These are phyloP conservation scores for Biscutella auriculata DNA, from an alignment of 441 rosid genomes.

Conservation along the genomic window DNA sequence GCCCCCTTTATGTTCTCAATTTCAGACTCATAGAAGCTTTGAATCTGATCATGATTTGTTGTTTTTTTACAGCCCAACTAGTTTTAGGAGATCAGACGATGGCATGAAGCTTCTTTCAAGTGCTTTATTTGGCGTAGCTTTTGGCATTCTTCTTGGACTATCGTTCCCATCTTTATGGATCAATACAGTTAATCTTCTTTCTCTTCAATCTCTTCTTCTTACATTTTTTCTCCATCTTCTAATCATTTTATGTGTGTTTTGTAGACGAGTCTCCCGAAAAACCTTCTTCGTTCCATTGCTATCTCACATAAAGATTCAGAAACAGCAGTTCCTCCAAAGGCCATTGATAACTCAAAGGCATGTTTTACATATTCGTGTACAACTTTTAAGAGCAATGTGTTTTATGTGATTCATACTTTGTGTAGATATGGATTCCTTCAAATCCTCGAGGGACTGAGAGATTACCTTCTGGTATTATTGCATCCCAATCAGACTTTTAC, in stretches of 20 bases:
- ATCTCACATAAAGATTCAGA: neutral
- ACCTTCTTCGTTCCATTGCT: conserved; percentile 11
- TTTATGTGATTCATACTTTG: neutral
- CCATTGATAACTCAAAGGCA: conserved; percentile 10
- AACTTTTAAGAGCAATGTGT: neutral
- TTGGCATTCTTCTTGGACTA: conserved; percentile 77
- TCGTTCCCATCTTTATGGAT: conserved; percentile 56
- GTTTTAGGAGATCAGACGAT: conserved; percentile 53
- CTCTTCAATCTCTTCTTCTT: neutral
- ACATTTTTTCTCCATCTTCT: neutral
- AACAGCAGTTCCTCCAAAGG: neutral
- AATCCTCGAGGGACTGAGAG: conserved; percentile 90
- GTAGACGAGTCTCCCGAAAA: conserved; percentile 15
- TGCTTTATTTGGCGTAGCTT: conserved; percentile 52
- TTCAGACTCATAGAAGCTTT: neutral
- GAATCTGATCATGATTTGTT: neutral
- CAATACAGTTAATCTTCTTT: conserved; percentile 36
- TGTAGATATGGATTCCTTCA: conserved; percentile 80
- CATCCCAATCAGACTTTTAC: conserved; percentile 71
- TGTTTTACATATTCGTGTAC: neutral
- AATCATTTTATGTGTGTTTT: conserved; percentile 1
- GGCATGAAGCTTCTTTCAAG: conserved; percentile 57
- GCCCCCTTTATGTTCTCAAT: neutral
- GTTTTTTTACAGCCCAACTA: conserved; percentile 29
- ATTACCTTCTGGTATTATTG: conserved; percentile 69